Conservation (phyloP, 2,329 filamentous ascomycete species). For the Dendryphion nanum region DNA sequence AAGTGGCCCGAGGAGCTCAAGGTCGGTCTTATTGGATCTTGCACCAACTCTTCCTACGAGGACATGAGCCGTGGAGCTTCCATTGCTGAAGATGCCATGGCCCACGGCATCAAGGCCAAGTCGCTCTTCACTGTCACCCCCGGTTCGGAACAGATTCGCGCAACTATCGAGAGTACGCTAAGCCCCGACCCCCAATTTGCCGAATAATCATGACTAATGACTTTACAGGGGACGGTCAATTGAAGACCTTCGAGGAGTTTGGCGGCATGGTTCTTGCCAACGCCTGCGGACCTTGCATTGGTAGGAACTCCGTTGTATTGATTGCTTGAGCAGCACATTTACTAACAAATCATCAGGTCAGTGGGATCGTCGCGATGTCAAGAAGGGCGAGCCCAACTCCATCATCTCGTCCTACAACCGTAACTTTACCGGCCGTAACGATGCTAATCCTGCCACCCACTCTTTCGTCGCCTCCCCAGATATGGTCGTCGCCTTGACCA, state of each 20-base stretch:
- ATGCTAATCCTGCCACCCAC: slow-evolving; percentile 92
- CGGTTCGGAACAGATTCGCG: slow-evolving; percentile 94
- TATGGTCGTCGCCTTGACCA: slow-evolving; percentile 80
- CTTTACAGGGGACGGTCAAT: slow-evolving; percentile 85
- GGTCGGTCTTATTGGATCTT: slow-evolving; percentile 95
- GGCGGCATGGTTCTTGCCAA: slow-evolving; percentile 94
- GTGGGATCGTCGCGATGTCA: slow-evolving; percentile 90
- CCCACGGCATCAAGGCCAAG: slow-evolving; percentile 93
- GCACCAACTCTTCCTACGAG: slow-evolving; percentile 87
- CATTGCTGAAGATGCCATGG: slow-evolving; percentile 85
- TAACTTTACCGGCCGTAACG: slow-evolving; percentile 98
- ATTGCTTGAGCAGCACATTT: background rate
- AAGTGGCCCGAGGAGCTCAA: slow-evolving; percentile 96
- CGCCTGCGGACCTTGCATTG: slow-evolving; percentile 72
- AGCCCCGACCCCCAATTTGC: too few relatives aligned
- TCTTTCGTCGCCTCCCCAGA: slow-evolving; percentile 91
- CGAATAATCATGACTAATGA: too few relatives aligned
- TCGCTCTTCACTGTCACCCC: slow-evolving; percentile 91
- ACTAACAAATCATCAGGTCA: slow-evolving; percentile 60
- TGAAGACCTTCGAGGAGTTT: slow-evolving; percentile 94
- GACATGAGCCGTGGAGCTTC: slow-evolving; percentile 94
- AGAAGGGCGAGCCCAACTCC: slow-evolving; percentile 94
- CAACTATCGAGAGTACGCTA: too few relatives aligned
- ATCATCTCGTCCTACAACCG: slow-evolving; percentile 99
- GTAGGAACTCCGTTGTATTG: slow-evolving; percentile 35